Conservation (phyloP, 1,139 yeast genomes). For the Zhuliangozyma parablackwelliae region DNA sequence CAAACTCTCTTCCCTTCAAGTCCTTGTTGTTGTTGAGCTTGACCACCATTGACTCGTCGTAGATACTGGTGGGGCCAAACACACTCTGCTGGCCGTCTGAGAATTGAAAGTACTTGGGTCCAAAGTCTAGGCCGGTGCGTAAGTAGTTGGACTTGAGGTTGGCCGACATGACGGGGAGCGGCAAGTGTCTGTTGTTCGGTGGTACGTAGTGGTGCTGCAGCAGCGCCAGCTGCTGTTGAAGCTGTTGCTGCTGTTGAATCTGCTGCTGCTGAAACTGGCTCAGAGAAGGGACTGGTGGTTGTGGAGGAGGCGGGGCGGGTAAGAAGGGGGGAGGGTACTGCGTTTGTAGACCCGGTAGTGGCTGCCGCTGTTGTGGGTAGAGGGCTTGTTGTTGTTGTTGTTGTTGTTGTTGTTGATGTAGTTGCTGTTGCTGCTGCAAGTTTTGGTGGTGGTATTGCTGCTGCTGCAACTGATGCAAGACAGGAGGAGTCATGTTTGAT, state of each 20-base stretch:
- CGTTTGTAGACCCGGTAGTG: too few species aligned
- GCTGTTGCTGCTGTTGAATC: background rate
- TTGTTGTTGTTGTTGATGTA: background rate
- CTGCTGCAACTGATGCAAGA: background rate
- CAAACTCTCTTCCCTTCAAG: background rate
- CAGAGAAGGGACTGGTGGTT: too few species aligned
- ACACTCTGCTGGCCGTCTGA: constrained; percentile 5
- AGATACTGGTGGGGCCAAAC: constrained; percentile 6
- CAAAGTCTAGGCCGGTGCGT: constrained; percentile 6
- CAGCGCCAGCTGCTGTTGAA: background rate
- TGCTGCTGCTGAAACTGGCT: background rate
- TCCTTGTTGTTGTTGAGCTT: background rate
- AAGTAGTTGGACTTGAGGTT: background rate
- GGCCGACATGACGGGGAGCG: background rate
- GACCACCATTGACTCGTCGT: constrained; percentile 7
- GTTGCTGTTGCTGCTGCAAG: background rate
- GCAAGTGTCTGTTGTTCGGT: background rate
- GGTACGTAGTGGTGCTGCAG: constrained; percentile 1
- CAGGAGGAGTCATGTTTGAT: too few species aligned
- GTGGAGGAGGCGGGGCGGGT: too few species aligned
- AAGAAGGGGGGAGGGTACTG: too few species aligned
- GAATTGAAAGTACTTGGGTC: constrained; percentile 5
- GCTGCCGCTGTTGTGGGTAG: too few species aligned
- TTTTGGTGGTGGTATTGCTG: constrained; percentile 1
- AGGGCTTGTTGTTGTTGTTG: background rate